These are phyloP conservation scores for Fusarium sp. DNA, from an alignment of 2,329 filamentous ascomycete genomes.

Conservation along the genomic window DNA sequence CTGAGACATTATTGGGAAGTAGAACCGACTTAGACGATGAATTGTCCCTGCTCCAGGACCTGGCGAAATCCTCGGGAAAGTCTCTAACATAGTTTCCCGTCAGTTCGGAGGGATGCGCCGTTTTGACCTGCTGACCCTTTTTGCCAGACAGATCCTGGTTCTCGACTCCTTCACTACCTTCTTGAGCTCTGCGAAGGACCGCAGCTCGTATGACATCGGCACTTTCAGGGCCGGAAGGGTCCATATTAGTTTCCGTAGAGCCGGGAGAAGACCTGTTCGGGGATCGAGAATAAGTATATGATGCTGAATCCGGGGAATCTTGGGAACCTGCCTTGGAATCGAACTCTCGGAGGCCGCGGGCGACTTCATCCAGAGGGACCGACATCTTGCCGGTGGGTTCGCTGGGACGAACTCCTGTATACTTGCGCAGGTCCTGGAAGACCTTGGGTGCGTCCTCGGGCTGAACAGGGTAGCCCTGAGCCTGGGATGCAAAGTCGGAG, in stretches of 20 bases:
- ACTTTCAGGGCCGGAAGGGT: conserved; percentile 40
- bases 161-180: conserved; percentile 30
- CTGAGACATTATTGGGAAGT: conserved; percentile 32
- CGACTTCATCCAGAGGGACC: conserved; percentile 47
- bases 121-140: conserved; percentile 7
- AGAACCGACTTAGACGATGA: conserved; percentile 43
- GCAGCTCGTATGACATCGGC: conserved; percentile 48
- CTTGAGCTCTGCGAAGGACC: conserved; percentile 44
- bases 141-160: conserved; percentile 15
- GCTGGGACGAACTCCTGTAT: conserved; percentile 51
- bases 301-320: conserved; percentile 38
- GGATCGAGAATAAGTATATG: conserved; percentile 41
- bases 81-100: conserved; percentile 62
- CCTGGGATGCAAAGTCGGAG: conserved; percentile 44
- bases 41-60: conserved; percentile 52
- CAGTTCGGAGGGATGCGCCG: conserved; percentile 34
- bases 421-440: conserved; percentile 56
- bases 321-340: conserved; percentile 49
- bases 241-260: conserved; percentile 30
- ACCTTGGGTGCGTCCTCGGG: conserved; percentile 51
- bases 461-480: conserved; percentile 42
- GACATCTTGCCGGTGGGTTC: conserved; percentile 48
- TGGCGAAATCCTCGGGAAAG: conserved; percentile 63
- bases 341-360: conserved; percentile 52
- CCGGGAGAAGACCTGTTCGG: conserved; percentile 35